Percentiles rank a stretch among this genome's conserved stretches.
These are phyloP conservation scores for Pythium chondricola DNA, from an alignment of 352 stramenopile genomes.

Conservation along the genomic window DNA sequence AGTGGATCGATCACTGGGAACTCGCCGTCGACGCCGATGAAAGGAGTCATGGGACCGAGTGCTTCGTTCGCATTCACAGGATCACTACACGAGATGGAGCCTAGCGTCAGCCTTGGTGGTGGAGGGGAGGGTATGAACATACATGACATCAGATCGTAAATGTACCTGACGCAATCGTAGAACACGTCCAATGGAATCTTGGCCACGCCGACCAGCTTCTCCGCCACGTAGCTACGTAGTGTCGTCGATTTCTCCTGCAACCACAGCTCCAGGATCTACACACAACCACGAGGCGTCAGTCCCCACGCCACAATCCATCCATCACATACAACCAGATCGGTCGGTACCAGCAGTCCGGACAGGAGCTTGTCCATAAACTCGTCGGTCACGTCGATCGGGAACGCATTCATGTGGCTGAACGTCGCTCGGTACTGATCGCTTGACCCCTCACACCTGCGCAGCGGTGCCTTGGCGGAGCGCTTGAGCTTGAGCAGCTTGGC, in stretches of 20 bases:
- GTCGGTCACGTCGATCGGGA: slow-evolving; percentile 12
- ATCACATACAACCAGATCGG: not conserved
- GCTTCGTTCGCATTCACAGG: not conserved
- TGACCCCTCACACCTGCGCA: not conserved
- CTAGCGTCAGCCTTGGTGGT: no score
- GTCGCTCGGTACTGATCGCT: not conserved
- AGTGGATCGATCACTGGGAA: slow-evolving; percentile 43
- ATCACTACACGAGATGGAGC: not conserved
- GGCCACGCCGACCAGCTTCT: slow-evolving; percentile 12
- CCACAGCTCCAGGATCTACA: slow-evolving; percentile 21
- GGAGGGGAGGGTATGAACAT: not conserved
- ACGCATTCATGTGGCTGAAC: slow-evolving; percentile 18
- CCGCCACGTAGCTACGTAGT: not conserved
- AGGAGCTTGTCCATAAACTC: slow-evolving; percentile 9
- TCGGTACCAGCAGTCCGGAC: slow-evolving; percentile 6
- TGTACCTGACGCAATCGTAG: not conserved
- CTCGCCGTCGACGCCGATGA: slow-evolving; percentile 25
- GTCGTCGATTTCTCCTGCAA: slow-evolving; percentile 11
- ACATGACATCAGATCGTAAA: not conserved
- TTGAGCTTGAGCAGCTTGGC: slow-evolving; percentile 8
- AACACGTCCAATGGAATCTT: slow-evolving; percentile 18
- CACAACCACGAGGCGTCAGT: not conserved
- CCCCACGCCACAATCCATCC: not conserved
- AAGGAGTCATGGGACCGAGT: slow-evolving; percentile 1
- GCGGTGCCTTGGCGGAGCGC: slow-evolving; percentile 8